Evolutionary conservation across 805 yeast genomes (phyloP), one percentile per base, ranked within the genome.

Genomic region (Yamadazyma insecticola): DNA sequence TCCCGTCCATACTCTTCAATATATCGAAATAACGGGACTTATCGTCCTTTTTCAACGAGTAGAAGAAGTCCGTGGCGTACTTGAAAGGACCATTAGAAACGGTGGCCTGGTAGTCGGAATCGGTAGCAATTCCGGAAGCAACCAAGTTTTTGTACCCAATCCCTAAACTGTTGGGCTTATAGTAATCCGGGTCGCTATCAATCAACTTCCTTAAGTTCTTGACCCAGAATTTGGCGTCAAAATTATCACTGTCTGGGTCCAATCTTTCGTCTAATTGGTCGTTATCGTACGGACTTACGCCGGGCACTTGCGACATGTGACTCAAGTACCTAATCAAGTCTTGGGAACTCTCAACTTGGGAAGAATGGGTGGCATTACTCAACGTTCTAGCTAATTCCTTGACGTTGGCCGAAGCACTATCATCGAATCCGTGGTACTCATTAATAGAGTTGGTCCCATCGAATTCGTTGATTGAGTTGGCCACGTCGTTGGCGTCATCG

Each of bases 31-130:
- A 30, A 18, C 35, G 38, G 17, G 35, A 35, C 6, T 30, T 21
- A 24, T 54, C 57, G 13, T 37, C 34, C 26, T 48, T 47, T 22
- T 38, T 35, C 13, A 50, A 32, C 4, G 36, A 22, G 34, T 51
- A 40, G 16, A 41, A 15, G 5, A 34, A 34, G 16, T 35, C 36
- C n/a, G 18, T 22, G 13, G 32, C 16, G 13, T 28, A 26, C 57
- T 57, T 37, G 49, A 48, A 12, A 46, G 47, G 15, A 49, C 48
- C 49, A 37, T 73, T 76, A 17, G 60, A 41, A 3, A 73, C 70
- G 2, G 78, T 76, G 5, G 74, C 59, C 50, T 76, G 83, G 50
- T 70, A 78, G 45, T 78, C 80, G 6, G 78, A 70, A 49, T 75
- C 82, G 3, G 78, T 63, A 4, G 82, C 77, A 31, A 72, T 60